Evolutionary conservation across 1,139 yeast genomes (phyloP).

Genomic region (Magnusiomyces suaveolens): DNA sequence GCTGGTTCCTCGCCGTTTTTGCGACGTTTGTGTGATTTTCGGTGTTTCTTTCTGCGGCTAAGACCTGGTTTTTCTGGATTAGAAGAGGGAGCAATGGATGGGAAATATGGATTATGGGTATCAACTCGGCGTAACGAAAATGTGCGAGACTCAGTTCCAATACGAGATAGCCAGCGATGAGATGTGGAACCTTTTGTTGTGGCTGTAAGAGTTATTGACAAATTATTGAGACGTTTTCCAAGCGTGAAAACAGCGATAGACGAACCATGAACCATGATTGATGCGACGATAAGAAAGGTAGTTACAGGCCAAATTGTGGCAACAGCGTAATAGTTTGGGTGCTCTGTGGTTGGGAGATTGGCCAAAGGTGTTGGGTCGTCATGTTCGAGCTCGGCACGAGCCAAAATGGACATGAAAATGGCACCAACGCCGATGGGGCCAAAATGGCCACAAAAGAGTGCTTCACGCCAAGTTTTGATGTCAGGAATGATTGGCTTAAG

Average conservation of each 20-base stretch:
- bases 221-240: conserved; percentile 80
- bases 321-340: conserved; percentile 62
- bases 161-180: conserved; percentile 79
- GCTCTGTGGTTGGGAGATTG: conserved; percentile 43
- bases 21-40: conserved; percentile 15
- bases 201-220: conserved; percentile 88
- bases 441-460: conserved; percentile 90
- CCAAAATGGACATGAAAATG: conserved; percentile 77
- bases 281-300: conserved; percentile 72
- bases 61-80: conserved; percentile 66
- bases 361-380: conserved; percentile 54
- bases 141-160: conserved; percentile 59
- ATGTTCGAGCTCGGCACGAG: conserved; percentile 68
- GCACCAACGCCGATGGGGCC: conserved; percentile 99
- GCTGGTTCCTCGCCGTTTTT: neutral
- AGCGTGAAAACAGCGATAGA: conserved; percentile 88
- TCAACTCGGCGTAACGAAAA: conserved; percentile 76
- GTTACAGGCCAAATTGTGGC: conserved; percentile 84
- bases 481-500: conserved; percentile 84
- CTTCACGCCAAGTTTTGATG: conserved; percentile 89
- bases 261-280: conserved; percentile 91
- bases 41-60: conserved; percentile 39
- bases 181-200: conserved; percentile 55
- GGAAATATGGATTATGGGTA: conserved; percentile 38
- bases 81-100: conserved; percentile 2